Evolutionary conservation across 192 early-diverging fungal species (phyloP).

Genomic region (Backusella luteola): DNA sequence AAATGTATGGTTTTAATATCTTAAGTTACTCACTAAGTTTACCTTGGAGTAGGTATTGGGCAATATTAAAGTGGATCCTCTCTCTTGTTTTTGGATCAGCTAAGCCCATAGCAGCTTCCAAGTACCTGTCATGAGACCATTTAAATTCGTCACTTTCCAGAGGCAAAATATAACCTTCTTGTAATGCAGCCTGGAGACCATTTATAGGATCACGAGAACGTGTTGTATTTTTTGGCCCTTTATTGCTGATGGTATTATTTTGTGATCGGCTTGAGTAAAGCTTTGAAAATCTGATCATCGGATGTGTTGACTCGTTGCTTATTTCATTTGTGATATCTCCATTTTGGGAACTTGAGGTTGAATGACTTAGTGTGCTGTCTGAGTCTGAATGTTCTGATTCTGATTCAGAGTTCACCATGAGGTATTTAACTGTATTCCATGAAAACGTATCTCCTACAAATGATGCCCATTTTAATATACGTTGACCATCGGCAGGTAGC

Average conservation of each 20-base stretch:
- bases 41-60: constrained; percentile 19
- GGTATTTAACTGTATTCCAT: constrained; percentile 27
- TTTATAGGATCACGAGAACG: constrained; percentile 24
- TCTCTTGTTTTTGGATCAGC: constrained; percentile 19
- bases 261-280: not conserved
- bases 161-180: constrained; percentile 35
- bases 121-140: constrained; percentile 33
- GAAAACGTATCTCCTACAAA: constrained; percentile 38
- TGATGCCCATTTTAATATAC: constrained; percentile 32
- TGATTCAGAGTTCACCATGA: constrained; percentile 23
- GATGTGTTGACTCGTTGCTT: not conserved
- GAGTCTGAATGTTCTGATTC: constrained; percentile 24
- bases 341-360: not conserved
- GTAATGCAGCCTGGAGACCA: constrained; percentile 31
- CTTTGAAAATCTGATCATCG: not conserved
- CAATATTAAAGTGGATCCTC: constrained; percentile 33
- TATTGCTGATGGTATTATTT: not conserved
- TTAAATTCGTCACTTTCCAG: constrained; percentile 34
- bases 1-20: not conserved
- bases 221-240: not conserved
- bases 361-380: not conserved
- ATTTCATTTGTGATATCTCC: not conserved
- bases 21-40: not conserved
- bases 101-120: constrained; percentile 33
- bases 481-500: constrained; percentile 26